Evolutionary conservation across 306 rosid species (phyloP).

Genomic region (Prunus kanzakura): DNA sequence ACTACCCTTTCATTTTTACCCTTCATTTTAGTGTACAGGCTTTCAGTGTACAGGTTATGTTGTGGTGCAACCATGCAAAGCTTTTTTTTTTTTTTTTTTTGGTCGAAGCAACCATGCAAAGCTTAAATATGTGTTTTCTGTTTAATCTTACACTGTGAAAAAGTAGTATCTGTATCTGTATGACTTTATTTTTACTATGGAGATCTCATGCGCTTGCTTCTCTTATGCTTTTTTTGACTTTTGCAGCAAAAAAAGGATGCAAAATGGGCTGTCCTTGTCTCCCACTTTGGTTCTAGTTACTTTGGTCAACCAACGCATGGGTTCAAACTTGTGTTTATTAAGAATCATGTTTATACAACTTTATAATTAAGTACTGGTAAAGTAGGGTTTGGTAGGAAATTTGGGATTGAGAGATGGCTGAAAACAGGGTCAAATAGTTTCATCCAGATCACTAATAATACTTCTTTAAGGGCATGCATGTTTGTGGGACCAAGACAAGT

Average conservation of each 20-base stretch:
- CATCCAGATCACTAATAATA: too few relatives aligned
- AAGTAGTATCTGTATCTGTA: not conserved
- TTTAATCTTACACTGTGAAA: not conserved
- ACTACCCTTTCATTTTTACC: too few relatives aligned
- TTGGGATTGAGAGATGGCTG: too few relatives aligned
- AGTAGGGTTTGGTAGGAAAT: not conserved
- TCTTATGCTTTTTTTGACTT: constrained; percentile 32
- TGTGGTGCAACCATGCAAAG: not conserved
- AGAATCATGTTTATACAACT: not conserved
- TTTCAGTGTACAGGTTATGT: too few relatives aligned
- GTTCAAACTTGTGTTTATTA: constrained; percentile 17
- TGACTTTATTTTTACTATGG: constrained; percentile 21
- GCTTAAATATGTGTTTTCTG: not conserved
- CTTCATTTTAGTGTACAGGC: too few relatives aligned
- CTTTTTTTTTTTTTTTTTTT: too few relatives aligned
- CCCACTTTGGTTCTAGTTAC: constrained; percentile 39
- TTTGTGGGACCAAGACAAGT: too few relatives aligned
- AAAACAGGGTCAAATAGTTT: too few relatives aligned
- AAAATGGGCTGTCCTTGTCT: constrained; percentile 47
- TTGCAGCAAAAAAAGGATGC: constrained; percentile 39
- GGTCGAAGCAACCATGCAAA: not conserved
- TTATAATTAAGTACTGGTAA: not conserved
- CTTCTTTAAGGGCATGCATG: too few relatives aligned
- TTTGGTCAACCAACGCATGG: constrained; percentile 28
- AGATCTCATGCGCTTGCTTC: constrained; percentile 7